These are phyloP conservation scores for Chalciporus pseudorubinellus DNA, from an alignment of 768 basidiomycete genomes.

Conservation along the genomic window DNA sequence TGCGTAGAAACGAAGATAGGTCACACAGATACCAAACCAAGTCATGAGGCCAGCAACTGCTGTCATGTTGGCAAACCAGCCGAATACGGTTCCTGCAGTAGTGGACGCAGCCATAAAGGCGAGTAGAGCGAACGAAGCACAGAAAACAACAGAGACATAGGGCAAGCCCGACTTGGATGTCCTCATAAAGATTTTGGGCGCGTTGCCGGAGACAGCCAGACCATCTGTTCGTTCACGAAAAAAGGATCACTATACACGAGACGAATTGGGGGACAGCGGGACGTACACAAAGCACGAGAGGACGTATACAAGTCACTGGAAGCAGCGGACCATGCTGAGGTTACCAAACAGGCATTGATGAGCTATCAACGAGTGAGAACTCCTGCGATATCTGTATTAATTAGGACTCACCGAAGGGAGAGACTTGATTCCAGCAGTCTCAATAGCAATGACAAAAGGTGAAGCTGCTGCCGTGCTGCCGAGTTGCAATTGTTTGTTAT, in stretches of 20 bases:
- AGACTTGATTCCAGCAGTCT: slow-evolving; percentile 79
- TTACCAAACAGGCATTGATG: slow-evolving; percentile 80
- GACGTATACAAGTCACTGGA: slow-evolving; percentile 88
- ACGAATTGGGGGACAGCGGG: not conserved
- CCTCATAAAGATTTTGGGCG: slow-evolving; percentile 73
- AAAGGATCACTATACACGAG: not conserved
- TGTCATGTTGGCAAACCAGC: slow-evolving; percentile 80
- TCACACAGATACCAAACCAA: slow-evolving; percentile 76
- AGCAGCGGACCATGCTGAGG: slow-evolving; percentile 91
- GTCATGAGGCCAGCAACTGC: slow-evolving; percentile 67
- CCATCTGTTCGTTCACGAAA: slow-evolving; percentile 51
- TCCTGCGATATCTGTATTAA: not conserved
- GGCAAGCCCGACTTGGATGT: slow-evolving; percentile 77
- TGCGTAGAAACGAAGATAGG: slow-evolving; percentile 81
- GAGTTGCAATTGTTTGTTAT: slow-evolving; percentile 52
- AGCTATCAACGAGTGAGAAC: slow-evolving; percentile 40
- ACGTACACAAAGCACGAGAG: slow-evolving; percentile 80
- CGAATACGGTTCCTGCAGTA: slow-evolving; percentile 72
- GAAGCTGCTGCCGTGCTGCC: slow-evolving; percentile 60
- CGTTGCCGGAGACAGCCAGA: slow-evolving; percentile 75
- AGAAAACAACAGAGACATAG: slow-evolving; percentile 65
- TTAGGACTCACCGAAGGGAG: slow-evolving; percentile 64
- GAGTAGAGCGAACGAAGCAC: slow-evolving; percentile 62
- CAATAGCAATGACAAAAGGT: slow-evolving; percentile 90
- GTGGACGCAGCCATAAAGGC: slow-evolving; percentile 76